Conservation (phyloP, 2,329 filamentous ascomycete species). For the Hymenoscyphus occultus region DNA sequence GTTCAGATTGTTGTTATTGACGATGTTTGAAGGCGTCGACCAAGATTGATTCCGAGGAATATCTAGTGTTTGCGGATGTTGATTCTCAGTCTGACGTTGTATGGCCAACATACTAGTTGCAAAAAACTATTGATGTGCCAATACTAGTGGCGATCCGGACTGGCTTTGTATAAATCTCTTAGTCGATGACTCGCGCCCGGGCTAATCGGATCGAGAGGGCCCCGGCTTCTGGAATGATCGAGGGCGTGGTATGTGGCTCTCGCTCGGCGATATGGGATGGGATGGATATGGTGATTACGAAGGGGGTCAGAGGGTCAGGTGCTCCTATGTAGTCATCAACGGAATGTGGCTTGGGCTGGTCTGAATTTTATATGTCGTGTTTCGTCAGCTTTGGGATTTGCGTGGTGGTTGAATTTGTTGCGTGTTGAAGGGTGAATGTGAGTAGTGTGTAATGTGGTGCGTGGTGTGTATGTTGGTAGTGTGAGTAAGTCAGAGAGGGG, state of each 20-base stretch:
- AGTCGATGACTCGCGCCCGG: constrained; percentile 9
- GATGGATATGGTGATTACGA: constrained; percentile 9
- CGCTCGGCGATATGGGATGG: no score
- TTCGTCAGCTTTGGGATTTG: background rate
- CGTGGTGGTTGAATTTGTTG: background rate
- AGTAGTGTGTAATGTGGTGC: background rate
- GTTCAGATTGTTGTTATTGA: constrained; percentile 4
- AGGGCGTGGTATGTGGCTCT: constrained; percentile 4
- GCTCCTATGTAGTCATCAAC: constrained; percentile 12
- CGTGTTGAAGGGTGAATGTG: background rate
- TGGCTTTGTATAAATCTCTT: constrained; percentile 8
- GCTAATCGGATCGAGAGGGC: constrained; percentile 6
- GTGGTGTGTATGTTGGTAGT: background rate
- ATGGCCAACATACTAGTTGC: constrained; percentile 11
- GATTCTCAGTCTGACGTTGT: constrained; percentile 13
- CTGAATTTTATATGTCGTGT: constrained; percentile 2
- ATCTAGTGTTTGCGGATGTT: constrained; percentile 5
- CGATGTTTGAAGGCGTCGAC: background rate
- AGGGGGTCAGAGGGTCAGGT: background rate
- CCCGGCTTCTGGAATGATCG: constrained; percentile 13
- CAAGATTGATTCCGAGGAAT: constrained; percentile 9
- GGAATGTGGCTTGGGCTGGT: background rate
- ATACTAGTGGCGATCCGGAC: constrained; percentile 9
- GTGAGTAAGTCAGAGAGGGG: background rate
- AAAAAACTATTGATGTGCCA: background rate